phyloP scores from a whole-genome alignment of 345 rosid species.

The Syzygium jambos region DNA sequence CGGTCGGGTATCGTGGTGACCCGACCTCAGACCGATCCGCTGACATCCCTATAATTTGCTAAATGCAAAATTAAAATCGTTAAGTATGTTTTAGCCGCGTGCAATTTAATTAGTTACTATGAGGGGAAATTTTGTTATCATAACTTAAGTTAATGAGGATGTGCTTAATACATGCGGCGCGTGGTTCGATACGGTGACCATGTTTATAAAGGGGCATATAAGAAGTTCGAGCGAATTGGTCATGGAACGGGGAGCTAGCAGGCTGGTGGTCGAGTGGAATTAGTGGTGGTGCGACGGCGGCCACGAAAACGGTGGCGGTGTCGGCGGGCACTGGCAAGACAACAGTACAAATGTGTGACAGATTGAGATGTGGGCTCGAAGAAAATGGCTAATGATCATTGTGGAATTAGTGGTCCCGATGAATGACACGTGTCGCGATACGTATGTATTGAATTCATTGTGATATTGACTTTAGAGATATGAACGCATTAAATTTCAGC shows the following conservation, averaged over 20 bases:
- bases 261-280: background rate
- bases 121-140: background rate
- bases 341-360: background rate
- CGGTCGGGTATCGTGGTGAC: background rate
- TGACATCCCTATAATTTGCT: background rate
- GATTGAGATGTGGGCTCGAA: background rate
- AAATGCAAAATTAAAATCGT: background rate
- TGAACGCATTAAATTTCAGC: background rate
- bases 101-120: background rate
- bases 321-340: background rate
- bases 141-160: background rate
- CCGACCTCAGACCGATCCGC: fast-evolving
- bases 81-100: background rate
- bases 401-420: background rate
- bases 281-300: fast-evolving
- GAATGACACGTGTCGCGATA: background rate
- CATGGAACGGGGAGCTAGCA: background rate
- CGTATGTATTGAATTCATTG: background rate
- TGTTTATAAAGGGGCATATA: background rate
- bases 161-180: background rate
- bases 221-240: background rate
- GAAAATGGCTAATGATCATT: background rate
- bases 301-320: fast-evolving
- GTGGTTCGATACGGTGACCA: background rate
- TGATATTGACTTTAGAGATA: background rate